Conservation (phyloP, 352 stramenopile species). For the Pythium grandisporangium region DNA sequence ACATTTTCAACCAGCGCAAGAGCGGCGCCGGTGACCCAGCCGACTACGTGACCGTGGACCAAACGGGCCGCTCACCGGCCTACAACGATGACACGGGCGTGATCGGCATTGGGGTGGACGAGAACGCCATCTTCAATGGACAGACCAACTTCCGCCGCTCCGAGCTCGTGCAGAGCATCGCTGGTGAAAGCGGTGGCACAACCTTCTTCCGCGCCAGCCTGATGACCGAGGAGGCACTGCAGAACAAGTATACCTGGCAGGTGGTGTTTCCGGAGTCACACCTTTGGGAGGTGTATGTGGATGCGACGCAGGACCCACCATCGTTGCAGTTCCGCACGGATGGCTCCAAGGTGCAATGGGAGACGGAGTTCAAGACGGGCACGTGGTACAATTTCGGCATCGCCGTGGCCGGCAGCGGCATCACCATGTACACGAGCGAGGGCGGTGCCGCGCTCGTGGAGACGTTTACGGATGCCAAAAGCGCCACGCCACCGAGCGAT, state of each 20-base stretch:
- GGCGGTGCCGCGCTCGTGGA: slow-evolving; percentile 28
- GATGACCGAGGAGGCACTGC: slow-evolving; percentile 30
- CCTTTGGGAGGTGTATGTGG: slow-evolving; percentile 48
- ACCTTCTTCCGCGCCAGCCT: slow-evolving; percentile 59
- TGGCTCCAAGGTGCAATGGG: slow-evolving; percentile 35
- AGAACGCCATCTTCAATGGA: slow-evolving; percentile 31
- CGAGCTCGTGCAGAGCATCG: slow-evolving; percentile 53
- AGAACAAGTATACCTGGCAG: slow-evolving; percentile 51
- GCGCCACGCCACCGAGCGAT: slow-evolving; percentile 12
- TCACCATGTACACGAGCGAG: slow-evolving; percentile 45
- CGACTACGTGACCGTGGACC: slow-evolving; percentile 39
- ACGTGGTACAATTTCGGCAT: slow-evolving; percentile 74
- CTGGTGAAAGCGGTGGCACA: slow-evolving; percentile 20
- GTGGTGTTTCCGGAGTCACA: slow-evolving; percentile 54
- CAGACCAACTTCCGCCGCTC: slow-evolving; percentile 61
- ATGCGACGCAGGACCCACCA: slow-evolving; percentile 32
- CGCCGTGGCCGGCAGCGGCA: slow-evolving; percentile 22
- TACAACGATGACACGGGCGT: slow-evolving; percentile 59
- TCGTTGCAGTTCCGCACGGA: slow-evolving; percentile 51
- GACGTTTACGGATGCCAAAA: slow-evolving; percentile 25
- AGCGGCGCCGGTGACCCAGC: slow-evolving; percentile 25
- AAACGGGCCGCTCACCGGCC: slow-evolving; percentile 28
- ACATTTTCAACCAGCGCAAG: slow-evolving; percentile 58
- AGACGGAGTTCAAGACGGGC: slow-evolving; percentile 29
- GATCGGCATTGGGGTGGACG: slow-evolving; percentile 38